A percentile compares a stretch with the other conserved stretches of the same genome.
These are phyloP conservation scores for Fonsecaea multimorphosa DNA, from an alignment of 2,329 filamentous ascomycete species.

Conservation along the genomic window DNA sequence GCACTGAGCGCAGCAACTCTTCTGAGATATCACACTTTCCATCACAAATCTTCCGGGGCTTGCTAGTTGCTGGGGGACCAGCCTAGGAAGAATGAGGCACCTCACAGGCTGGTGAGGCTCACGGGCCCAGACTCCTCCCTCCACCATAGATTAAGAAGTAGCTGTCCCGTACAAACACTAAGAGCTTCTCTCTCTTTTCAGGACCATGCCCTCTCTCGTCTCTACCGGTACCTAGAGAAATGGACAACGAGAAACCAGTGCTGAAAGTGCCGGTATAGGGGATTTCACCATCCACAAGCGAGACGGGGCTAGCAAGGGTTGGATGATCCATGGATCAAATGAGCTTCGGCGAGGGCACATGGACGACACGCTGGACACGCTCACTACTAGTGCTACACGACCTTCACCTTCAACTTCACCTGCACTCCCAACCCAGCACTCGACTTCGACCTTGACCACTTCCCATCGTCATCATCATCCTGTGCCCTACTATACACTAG, in stretches of 20 bases:
- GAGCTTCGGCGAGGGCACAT: slow-evolving; percentile 16
- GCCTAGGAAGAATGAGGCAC: slow-evolving; percentile 20
- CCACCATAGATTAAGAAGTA: slow-evolving; percentile 15
- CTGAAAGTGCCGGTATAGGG: slow-evolving; percentile 1
- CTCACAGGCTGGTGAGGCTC: slow-evolving; percentile 7
- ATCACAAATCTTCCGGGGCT: slow-evolving; percentile 19
- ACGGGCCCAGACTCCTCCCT: slow-evolving; percentile 16
- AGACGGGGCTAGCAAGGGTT: slow-evolving; percentile 30
- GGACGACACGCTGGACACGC: slow-evolving; percentile 14
- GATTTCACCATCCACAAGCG: slow-evolving; percentile 35
- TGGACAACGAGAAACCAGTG: neutral
- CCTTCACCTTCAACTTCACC: slow-evolving; percentile 15
- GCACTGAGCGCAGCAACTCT: neutral
- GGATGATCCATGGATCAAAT: slow-evolving; percentile 24
- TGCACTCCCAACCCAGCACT: slow-evolving; percentile 12
- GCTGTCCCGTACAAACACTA: neutral
- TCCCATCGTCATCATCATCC: slow-evolving; percentile 11
- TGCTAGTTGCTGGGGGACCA: slow-evolving; percentile 18
- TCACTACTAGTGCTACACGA: too few relatives aligned
- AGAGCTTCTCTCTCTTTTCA: slow-evolving; percentile 2
- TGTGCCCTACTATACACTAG: slow-evolving; percentile 22
- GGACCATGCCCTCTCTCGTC: neutral
- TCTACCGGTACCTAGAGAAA: too few relatives aligned
- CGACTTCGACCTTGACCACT: slow-evolving; percentile 10
- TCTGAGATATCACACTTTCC: slow-evolving; percentile 19